Evolutionary conservation across 2,329 filamentous ascomycete genomes (phyloP), one percentile per base, ranked within the genome.

Genomic region (Fusarium paranaense): DNA sequence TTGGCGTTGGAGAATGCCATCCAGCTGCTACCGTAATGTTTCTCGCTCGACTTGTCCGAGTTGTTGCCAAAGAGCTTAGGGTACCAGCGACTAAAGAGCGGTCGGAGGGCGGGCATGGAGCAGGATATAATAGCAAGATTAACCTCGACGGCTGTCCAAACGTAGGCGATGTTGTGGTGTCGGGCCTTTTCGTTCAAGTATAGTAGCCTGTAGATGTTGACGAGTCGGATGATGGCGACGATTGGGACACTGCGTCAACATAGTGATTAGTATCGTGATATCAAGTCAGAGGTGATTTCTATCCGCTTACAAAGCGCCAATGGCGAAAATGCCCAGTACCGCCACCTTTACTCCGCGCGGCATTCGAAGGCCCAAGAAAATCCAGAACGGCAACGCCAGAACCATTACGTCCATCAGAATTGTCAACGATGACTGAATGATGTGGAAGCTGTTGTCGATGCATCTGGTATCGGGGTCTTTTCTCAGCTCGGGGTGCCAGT

Each of bases 341-440:
- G 83, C 83, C 33, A 83, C 71, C 65, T 85, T 85, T 18, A 81
- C 79, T 35, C 77, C 80, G 47, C 69, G 77, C 7, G 80, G 79
- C 74, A 86, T 84, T 47, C 82, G 82, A 18, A 86, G 75, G 10
- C 79, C 78, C 40, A 82, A 64, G 70, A 86, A 86, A 38, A 85
- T 83, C 71, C 79, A 81, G 47, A 85, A 80, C 0, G 85, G 85
- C 9, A 86, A 73, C 1, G 76, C 77, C 7, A 85, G 76, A 10
- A 85, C 80, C 56, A 85, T 71, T 0, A 85, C 71, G 35, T 86
- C 85, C 11, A 83, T 85, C 11, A 85, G 45, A 37, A 86, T 85
- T n/a, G 82, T 85, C n/a, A 86, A 71, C 1, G 76, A 78, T 3
- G 83, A 80, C 16, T 76, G 79, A 16, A 80, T 72, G 5, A 85